phyloP scores from a whole-genome alignment of 1,284 basidiomycete species.

The Rhizoctonia solani region DNA sequence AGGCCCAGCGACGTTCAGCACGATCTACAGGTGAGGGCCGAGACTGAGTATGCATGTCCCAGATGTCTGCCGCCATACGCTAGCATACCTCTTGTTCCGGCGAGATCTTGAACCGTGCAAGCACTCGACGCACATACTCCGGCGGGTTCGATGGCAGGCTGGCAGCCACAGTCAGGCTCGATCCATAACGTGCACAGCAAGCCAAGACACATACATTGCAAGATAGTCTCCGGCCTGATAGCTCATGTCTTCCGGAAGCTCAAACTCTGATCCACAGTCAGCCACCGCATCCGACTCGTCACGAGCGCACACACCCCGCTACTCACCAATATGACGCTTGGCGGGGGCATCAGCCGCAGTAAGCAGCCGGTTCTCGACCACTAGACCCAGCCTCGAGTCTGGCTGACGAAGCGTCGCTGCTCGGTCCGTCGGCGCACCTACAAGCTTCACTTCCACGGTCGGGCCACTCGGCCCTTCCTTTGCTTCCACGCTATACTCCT shows the following conservation, averaged over 20 bases:
- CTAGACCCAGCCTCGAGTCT: conserved; percentile 20
- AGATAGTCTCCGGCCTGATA: conserved; percentile 35
- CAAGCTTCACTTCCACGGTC: background rate
- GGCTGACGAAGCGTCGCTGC: conserved; percentile 17
- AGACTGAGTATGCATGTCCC: background rate
- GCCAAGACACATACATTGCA: conserved; percentile 30
- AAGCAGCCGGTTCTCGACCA: conserved; percentile 19
- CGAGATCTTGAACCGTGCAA: conserved; percentile 26
- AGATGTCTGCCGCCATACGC: too few relatives aligned
- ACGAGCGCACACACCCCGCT: background rate
- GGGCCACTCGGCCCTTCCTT: background rate
- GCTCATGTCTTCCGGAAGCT: conserved; percentile 20
- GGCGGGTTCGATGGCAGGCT: conserved; percentile 25
- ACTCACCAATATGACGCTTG: conserved; percentile 33
- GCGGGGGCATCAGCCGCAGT: conserved; percentile 9
- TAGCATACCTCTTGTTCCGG: conserved; percentile 25
- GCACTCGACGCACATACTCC: conserved; percentile 19
- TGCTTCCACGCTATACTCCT: conserved; percentile 12
- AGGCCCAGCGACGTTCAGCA: conserved; percentile 12
- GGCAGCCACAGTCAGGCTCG: too few relatives aligned
- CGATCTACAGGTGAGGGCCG: background rate
- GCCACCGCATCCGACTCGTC: too few relatives aligned
- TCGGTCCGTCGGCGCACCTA: conserved; percentile 8
- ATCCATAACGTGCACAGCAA: too few relatives aligned
- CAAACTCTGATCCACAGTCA: background rate